Base-by-base conservation (phyloP, 495 filamentous ascomycete genomes). In the Oleoguttula mirabilis region DNA sequence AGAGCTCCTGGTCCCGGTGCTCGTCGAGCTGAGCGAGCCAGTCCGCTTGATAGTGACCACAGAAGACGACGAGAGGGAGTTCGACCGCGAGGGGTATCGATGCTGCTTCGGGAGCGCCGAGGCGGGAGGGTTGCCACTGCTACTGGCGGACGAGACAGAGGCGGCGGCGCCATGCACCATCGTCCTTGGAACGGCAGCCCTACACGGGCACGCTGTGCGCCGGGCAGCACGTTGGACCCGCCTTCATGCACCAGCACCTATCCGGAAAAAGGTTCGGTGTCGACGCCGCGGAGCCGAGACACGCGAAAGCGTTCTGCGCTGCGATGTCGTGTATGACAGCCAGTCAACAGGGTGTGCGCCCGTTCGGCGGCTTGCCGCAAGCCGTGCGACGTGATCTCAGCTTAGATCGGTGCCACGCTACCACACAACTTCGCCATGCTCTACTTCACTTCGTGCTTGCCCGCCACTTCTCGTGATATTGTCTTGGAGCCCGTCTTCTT, bases 11-110 rank as follows among this genome's bases (percentile, higher is more conserved):
- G 43, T 34, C 10, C 41, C 47, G 15, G 56, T 56, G 45, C 55
- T 53, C n/a, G 52, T 39, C 8, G 51, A 57, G 41, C 37, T 56
- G 47, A 55, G 42, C 34, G 59, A 60, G 21, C 46, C 55, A 15
- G 58, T 50, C 30, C 57, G 58, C 57, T 60, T 57, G 32, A 61
- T 44, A 16, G 58, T 60, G 28, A 57, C 54, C 30, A 55, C 51
- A 14, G 51, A 52, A 4, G 58, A 55, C 15, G 59, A 63, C 21
- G 59, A 60, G 8, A 58, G 23, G 4, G 59, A 61, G 40, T 52
- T 55, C 19, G 55, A 49, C 10, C 57, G 55, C 39, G 58, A 57
- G 32, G 46, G 39, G 28, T 42, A 48, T 34, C 53, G 51, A 38
- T 52, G 41, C 17, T 40, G 40, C 35, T 48, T 47, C 7, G 10